Percentiles rank a stretch among this genome's conserved stretches.
These are phyloP conservation scores for Xylaria sp. DNA, from an alignment of 2,329 filamentous ascomycete genomes.

Conservation along the genomic window DNA sequence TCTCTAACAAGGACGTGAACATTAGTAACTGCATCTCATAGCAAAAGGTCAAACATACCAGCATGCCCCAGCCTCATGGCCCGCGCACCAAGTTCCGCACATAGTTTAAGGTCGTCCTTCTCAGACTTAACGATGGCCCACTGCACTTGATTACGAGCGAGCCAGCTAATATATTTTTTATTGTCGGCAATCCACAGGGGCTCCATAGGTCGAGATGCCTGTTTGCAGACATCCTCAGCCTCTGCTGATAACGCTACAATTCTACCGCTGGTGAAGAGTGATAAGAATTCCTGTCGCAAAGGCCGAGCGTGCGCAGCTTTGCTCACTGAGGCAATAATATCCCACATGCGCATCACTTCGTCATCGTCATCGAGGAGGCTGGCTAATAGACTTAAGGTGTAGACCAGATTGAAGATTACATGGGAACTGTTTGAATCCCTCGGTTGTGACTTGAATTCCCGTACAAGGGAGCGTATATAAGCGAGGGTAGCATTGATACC, in stretches of 20 bases:
- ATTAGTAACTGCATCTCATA: constrained; percentile 2
- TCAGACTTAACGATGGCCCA: constrained; percentile 53
- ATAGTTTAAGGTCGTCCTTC: constrained; percentile 54
- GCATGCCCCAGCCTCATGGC: constrained; percentile 77
- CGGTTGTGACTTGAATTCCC: constrained; percentile 56
- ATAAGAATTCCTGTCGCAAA: constrained; percentile 57
- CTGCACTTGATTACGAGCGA: constrained; percentile 70
- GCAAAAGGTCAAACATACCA: constrained; percentile 58
- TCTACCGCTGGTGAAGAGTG: constrained; percentile 60
- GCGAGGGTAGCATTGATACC: constrained; percentile 81
- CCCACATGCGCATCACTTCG: constrained; percentile 44
- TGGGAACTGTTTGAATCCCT: constrained; percentile 55
- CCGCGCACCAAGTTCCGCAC: constrained; percentile 64
- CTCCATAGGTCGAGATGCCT: constrained; percentile 47
- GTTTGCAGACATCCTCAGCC: constrained; percentile 61
- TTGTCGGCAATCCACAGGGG: constrained; percentile 72
- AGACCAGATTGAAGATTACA: constrained; percentile 55
- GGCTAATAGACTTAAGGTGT: constrained; percentile 58
- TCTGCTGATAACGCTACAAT: constrained; percentile 64
- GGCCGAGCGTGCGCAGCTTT: constrained; percentile 47
- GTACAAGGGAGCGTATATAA: constrained; percentile 72
- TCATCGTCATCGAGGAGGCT: constrained; percentile 54
- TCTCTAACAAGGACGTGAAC: constrained; percentile 50
- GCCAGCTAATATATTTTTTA: constrained; percentile 73
- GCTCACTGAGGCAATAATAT: constrained; percentile 27